These are phyloP conservation scores for Pichia sporocuriosa DNA, from an alignment of 805 yeast species.

Conservation along the genomic window DNA sequence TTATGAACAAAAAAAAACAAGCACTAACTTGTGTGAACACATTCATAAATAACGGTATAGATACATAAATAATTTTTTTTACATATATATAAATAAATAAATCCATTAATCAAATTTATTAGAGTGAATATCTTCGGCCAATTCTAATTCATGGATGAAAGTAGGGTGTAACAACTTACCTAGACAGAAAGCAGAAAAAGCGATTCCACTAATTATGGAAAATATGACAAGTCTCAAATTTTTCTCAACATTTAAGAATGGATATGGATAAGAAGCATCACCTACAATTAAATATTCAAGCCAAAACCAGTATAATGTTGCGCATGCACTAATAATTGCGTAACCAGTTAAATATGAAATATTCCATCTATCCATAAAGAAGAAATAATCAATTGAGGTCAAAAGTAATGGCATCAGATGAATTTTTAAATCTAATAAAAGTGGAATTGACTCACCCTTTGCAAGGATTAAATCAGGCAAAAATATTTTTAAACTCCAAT, in stretches of 20 bases:
- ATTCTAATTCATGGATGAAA: conserved; percentile 8
- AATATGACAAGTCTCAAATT: conserved; percentile 43
- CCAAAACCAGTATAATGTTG: conserved; percentile 47
- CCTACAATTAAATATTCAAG: conserved; percentile 45
- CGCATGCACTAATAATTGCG: conserved; percentile 31
- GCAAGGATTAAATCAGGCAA: conserved; percentile 42
- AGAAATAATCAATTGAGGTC: conserved; percentile 48
- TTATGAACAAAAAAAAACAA: too few species aligned
- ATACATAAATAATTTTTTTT: too few species aligned
- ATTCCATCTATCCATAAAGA: conserved; percentile 43
- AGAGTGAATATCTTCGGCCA: conserved; percentile 7
- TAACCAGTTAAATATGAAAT: conserved; percentile 33
- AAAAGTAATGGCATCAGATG: conserved; percentile 54
- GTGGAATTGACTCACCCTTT: conserved; percentile 34
- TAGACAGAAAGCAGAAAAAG: conserved; percentile 25
- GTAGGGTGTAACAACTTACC: conserved; percentile 20
- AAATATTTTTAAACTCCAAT: conserved; percentile 63
- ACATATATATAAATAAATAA: not conserved
- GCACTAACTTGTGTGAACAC: too few species aligned
- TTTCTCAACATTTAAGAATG: conserved; percentile 51
- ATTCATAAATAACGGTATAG: too few species aligned
- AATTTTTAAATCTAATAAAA: conserved; percentile 47
- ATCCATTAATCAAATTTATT: not conserved
- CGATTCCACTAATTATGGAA: conserved; percentile 35
- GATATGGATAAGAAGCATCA: conserved; percentile 50